phyloP scores from a whole-genome alignment of 2,329 filamentous ascomycete genomes.

The Botrytis squamosa region DNA sequence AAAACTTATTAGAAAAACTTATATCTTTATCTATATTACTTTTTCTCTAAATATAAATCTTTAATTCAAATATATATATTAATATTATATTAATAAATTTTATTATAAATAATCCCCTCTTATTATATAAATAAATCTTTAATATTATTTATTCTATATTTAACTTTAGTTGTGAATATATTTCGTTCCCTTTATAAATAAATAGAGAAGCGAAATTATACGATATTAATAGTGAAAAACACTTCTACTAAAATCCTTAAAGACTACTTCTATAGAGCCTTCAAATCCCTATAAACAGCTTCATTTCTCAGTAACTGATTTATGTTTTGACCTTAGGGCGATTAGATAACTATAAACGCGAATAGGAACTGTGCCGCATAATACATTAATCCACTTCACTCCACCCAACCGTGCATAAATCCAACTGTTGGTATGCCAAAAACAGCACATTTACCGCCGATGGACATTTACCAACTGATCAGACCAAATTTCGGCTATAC shows the following conservation, averaged over 20 bases:
- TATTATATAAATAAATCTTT: no score
- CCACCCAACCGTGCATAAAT: not conserved
- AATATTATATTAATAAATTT: no score
- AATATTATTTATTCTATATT: no score
- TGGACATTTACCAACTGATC: not conserved
- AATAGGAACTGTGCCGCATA: not conserved
- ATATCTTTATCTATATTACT: no score
- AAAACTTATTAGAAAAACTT: no score
- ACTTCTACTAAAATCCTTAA: no score
- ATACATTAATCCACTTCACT: not conserved
- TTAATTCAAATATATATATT: no score
- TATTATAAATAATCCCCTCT: no score
- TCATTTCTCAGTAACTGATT: not conserved
- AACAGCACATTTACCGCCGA: not conserved
- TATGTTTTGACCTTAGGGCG: not conserved
- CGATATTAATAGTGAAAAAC: not conserved
- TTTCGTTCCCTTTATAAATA: not conserved
- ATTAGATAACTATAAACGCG: no score
- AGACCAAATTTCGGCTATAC: not conserved
- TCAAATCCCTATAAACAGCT: not conserved
- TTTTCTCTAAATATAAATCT: no score
- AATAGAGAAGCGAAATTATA: not conserved
- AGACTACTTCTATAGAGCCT: not conserved
- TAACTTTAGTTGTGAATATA: no score
- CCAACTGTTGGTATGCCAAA: not conserved